Conservation (phyloP, 495 filamentous ascomycete species). For the Penicillium parvum region DNA sequence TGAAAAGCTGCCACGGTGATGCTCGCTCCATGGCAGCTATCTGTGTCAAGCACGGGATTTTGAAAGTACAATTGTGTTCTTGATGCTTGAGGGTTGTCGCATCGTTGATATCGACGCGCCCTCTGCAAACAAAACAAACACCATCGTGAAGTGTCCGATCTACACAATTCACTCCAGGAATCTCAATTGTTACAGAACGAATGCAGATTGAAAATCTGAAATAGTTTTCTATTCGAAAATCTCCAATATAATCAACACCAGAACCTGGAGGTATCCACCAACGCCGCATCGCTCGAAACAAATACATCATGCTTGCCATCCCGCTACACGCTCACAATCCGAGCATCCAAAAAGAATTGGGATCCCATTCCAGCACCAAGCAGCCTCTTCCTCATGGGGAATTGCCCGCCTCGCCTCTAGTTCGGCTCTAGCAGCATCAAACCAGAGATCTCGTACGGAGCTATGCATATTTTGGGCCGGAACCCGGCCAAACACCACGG, state of each 20-base stretch:
- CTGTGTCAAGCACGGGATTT: neutral
- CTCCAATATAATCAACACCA: neutral
- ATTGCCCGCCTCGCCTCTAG: conserved; percentile 24
- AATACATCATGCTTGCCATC: conserved; percentile 34
- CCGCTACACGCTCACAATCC: conserved; percentile 26
- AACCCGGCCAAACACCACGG: conserved; percentile 32
- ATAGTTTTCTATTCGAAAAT: neutral
- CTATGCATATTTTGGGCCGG: conserved; percentile 32
- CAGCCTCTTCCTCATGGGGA: conserved; percentile 33
- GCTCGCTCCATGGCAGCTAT: conserved; percentile 22
- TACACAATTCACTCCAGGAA: too few species aligned
- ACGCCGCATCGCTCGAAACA: conserved; percentile 10
- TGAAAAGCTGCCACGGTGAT: conserved; percentile 40
- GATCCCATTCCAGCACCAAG: conserved; percentile 30
- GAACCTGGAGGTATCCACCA: conserved; percentile 2
- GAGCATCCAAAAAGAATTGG: conserved; percentile 37
- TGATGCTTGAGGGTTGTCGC: neutral
- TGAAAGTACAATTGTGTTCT: too few species aligned
- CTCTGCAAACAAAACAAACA: conserved; percentile 27
- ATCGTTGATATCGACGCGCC: conserved; percentile 19
- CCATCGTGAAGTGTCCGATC: neutral
- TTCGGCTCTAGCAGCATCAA: conserved; percentile 35
- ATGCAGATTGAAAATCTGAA: neutral
- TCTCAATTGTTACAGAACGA: too few species aligned
- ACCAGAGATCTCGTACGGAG: conserved; percentile 41